Evolutionary conservation across 2,329 filamentous ascomycete genomes (phyloP).

Genomic region (Colletotrichum navitas): DNA sequence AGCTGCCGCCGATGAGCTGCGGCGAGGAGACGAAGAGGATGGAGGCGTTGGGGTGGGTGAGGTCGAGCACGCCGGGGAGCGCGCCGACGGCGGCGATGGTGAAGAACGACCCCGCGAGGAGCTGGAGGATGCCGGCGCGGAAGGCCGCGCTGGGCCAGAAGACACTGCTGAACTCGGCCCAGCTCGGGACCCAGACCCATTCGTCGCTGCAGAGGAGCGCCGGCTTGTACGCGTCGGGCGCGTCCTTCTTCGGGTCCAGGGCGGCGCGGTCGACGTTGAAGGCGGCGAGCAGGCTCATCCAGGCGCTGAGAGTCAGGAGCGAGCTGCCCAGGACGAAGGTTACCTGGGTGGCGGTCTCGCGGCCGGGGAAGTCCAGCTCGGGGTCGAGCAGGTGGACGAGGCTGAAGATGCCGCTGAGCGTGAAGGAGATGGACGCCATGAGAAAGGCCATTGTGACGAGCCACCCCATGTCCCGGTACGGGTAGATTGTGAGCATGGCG

Average conservation of each 20-base stretch:
- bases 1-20: constrained; percentile 33
- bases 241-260: constrained; percentile 32
- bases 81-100: constrained; percentile 30
- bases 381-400: constrained; percentile 18
- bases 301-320: constrained; percentile 18
- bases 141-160: constrained; percentile 30
- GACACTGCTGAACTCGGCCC: constrained; percentile 21
- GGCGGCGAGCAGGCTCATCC: constrained; percentile 31
- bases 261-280: constrained; percentile 35
- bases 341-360: constrained; percentile 9
- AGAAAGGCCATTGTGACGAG: constrained; percentile 35
- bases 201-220: constrained; percentile 33
- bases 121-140: constrained; percentile 33
- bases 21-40: constrained; percentile 35
- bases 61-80: constrained; percentile 33
- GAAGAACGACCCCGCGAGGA: constrained; percentile 27
- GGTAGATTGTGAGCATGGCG: constrained; percentile 38
- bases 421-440: constrained; percentile 16
- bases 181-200: constrained; percentile 29
- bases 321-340: constrained; percentile 23
- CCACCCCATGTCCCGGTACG: constrained; percentile 39
- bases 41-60: constrained; percentile 27
- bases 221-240: constrained; percentile 34
- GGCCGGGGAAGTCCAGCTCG: constrained; percentile 11
- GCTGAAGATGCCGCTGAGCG: constrained; percentile 31